Evolutionary conservation across 352 stramenopile species (phyloP), one percentile per base, ranked within the genome.

Genomic region (Phytophthora pluvialis): DNA sequence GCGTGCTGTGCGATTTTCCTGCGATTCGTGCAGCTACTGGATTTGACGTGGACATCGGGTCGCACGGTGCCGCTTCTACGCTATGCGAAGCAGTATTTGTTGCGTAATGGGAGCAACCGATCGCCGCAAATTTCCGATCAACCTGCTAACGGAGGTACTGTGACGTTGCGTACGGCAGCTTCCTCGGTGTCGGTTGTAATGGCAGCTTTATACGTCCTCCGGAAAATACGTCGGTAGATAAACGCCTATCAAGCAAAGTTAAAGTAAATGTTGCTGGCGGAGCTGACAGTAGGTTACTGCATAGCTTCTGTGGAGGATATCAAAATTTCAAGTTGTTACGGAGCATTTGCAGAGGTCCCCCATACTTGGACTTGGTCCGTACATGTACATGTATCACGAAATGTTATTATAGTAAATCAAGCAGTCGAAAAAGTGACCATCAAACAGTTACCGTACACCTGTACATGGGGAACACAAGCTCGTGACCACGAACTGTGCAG

Each of bases 1-100:
- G 86, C 86, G 6, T 86, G 78, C 31, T 80, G 73, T 45, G 75
- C 81, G 0, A 70, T 89, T 42, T 70, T 85, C 35, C 52, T 90
- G 25, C 81, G 81, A 13, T 48, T 85, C 7, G 51, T 84, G 48
- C 81, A 90, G 44, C 28, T 86, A n/a, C 49, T 83, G 28, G 74
- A 78, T 60, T 28, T 61, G 10, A 78, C 66, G 15, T 67, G 78
- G 29, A 64, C 66, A 1, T 62, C 52, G 8, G 44, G 52, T 42
- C 74, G 50, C 5, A 69, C 72, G 0, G 38, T 77, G 54, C 74
- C 78, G 4, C 28, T 86, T 33, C 59, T 84, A 13, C 60, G 60
- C 40, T 78, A 82, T 63, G 69, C 46, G 9, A 69, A 68, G 38
- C 75, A 75, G 16, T 76, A 75, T 52, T 64, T 88, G 40, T 49